phyloP scores from a whole-genome alignment of 768 basidiomycete genomes.

The Lactarius hengduanensis region DNA sequence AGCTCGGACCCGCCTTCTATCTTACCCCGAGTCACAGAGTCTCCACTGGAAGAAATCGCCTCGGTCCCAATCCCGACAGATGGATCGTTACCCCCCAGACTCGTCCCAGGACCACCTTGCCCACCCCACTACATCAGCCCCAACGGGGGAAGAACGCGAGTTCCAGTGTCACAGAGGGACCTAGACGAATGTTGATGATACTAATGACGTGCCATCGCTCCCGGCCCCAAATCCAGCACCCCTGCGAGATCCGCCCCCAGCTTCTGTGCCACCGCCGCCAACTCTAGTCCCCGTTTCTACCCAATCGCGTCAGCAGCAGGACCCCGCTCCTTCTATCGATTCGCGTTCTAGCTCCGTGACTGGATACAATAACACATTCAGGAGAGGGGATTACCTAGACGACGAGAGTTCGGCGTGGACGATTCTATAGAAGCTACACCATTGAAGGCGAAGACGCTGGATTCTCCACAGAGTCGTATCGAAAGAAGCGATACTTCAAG shows the following conservation, averaged over 20 bases:
- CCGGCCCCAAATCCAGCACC: not conserved
- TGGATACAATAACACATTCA: slow-evolving; percentile 19
- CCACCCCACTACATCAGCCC: not conserved
- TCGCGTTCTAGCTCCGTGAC: slow-evolving; percentile 22
- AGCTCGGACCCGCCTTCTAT: slow-evolving; percentile 3
- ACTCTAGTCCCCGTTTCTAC: not conserved
- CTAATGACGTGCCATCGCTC: not conserved
- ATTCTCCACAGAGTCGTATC: slow-evolving; percentile 29
- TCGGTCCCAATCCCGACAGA: not conserved
- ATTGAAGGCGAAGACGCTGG: slow-evolving; percentile 30
- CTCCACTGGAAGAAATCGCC: slow-evolving; percentile 16
- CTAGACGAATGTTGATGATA: not conserved
- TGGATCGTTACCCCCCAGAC: slow-evolving; percentile 30
- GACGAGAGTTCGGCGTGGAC: slow-evolving; percentile 35
- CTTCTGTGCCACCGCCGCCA: slow-evolving; percentile 3
- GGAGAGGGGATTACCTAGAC: slow-evolving; percentile 29
- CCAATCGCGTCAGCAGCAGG: slow-evolving; percentile 8
- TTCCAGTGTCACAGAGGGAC: not conserved
- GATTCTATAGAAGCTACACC: slow-evolving; percentile 28
- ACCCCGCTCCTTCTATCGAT: slow-evolving; percentile 1
- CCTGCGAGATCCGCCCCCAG: not conserved
- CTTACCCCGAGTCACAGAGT: slow-evolving; percentile 21
- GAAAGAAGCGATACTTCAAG: slow-evolving; percentile 54
- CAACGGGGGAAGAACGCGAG: not conserved
- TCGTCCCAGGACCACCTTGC: not conserved